Base-by-base conservation (phyloP, 1,139 yeast species). In the Blastobotrys proliferans region DNA sequence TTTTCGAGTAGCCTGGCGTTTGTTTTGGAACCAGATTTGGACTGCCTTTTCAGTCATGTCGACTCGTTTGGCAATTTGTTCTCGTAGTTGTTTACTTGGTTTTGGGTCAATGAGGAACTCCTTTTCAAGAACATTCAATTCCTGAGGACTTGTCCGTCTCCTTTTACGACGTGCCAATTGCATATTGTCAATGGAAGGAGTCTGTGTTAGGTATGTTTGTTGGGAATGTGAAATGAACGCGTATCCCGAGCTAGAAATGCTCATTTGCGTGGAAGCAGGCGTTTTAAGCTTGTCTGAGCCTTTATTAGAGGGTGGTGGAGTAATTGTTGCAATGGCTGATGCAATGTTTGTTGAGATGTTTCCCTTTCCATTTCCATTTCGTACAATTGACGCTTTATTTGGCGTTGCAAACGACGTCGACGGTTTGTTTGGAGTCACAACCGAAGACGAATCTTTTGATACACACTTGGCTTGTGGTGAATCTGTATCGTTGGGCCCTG, bases 21-120 rank as follows among this genome's bases (percentile, higher is more conserved):
- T 84, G 66, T 92, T 92, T 66, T 92, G 98, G 66, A 92, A 92
- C 98, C 98, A 92, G 51, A 92, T 87, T 67, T 92, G 97, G 24
- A 92, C 95, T 1, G 97, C 95, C 63, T 88, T 88, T 62, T 88
- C 97, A n/a, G 92, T 77, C 97, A 90, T 92, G 51, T 79, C 79
- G 34, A 92, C 94, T 51, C 73, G 77, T 27, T 68, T 64, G 13
- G 97, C 95, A 53, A 92, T 84, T 51, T 79, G 82, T 37, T 78
- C 72, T 54, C 97, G 77, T 57, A 83, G 74, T 40, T 74, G 67
- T 62, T 82, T 83, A 61, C 83, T 83, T 38, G 97, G 98, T 36
- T 95, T 87, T 37, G 80, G 71, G 44, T 95, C 90, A 41, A 69
- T 60, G 46, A 74, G 73, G 58, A 90, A 92, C 66, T 87, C 96